phyloP scores from a whole-genome alignment of 2,329 filamentous ascomycete genomes.

The Aspergillus neotritici region DNA sequence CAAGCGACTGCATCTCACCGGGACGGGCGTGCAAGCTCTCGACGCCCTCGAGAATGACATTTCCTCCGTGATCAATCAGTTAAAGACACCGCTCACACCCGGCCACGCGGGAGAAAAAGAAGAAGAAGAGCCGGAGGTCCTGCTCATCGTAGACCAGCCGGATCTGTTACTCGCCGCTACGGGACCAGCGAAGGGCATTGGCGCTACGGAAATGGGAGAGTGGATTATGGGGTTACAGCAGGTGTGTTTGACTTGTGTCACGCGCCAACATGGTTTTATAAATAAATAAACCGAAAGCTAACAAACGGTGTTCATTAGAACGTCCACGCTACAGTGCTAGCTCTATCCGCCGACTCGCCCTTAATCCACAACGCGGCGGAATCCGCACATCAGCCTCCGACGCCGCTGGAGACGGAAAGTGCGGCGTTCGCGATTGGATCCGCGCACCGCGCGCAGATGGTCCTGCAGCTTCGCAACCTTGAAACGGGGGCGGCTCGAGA shows the following conservation, averaged over 20 bases:
- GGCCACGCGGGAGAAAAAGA: no score
- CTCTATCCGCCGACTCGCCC: slow-evolving; percentile 67
- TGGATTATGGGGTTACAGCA: slow-evolving; percentile 57
- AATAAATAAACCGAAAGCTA: no score
- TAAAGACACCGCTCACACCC: slow-evolving; percentile 16
- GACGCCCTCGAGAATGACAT: slow-evolving; percentile 34
- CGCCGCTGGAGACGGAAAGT: slow-evolving; percentile 64
- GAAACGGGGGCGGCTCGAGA: slow-evolving; percentile 87
- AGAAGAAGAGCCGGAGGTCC: slow-evolving; percentile 31
- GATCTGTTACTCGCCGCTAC: slow-evolving; percentile 60
- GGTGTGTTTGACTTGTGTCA: slow-evolving; percentile 42
- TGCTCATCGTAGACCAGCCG: slow-evolving; percentile 62
- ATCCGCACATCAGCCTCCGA: slow-evolving; percentile 44
- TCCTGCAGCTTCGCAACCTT: slow-evolving; percentile 67
- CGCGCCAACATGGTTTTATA: no score
- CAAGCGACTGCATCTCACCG: slow-evolving; percentile 27
- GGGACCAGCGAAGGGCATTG: slow-evolving; percentile 41
- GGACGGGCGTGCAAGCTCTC: slow-evolving; percentile 25
- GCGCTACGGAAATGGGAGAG: slow-evolving; percentile 46
- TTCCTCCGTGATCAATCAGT: slow-evolving; percentile 24
- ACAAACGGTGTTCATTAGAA: slow-evolving; percentile 37
- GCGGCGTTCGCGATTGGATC: slow-evolving; percentile 64
- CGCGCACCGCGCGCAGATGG: slow-evolving; percentile 68
- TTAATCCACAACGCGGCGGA: slow-evolving; percentile 50
- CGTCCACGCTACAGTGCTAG: slow-evolving; percentile 61